Evolutionary conservation across 768 basidiomycete genomes (phyloP).

Genomic region (Leccinum obscurum): DNA sequence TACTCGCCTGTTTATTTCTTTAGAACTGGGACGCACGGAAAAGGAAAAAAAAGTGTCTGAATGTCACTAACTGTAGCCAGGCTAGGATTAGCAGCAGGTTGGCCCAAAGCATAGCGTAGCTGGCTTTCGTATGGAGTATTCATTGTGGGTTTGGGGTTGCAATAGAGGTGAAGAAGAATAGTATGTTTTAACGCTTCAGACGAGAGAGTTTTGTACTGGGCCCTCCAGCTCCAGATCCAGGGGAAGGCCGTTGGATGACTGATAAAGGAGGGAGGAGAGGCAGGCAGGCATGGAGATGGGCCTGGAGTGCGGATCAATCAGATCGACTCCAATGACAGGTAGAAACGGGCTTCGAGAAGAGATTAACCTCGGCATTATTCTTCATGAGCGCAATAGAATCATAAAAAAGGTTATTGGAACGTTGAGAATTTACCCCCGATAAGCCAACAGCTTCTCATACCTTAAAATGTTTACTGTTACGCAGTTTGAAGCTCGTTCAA

Average conservation of each 20-base stretch:
- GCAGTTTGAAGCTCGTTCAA: background rate
- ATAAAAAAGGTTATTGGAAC: background rate
- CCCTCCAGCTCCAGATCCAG: constrained; percentile 4
- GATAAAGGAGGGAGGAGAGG: background rate
- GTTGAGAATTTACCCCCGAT: background rate
- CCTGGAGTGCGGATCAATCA: background rate
- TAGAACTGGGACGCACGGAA: background rate
- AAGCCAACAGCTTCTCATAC: background rate
- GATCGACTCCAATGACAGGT: background rate
- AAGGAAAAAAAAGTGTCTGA: background rate
- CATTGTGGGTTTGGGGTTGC: background rate
- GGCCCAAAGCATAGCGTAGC: background rate
- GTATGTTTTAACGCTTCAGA: too few species aligned
- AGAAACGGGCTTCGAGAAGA: background rate
- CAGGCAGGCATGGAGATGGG: background rate
- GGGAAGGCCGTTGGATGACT: constrained; percentile 1
- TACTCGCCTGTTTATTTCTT: background rate
- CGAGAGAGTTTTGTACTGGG: background rate
- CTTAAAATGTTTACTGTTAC: too few species aligned
- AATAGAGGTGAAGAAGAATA: background rate
- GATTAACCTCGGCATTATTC: background rate
- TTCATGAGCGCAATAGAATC: background rate
- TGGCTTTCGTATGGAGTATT: background rate
- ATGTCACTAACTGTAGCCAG: background rate
- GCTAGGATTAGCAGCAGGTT: too few species aligned